These are phyloP conservation scores for Ogataea parapolymorpha DNA, from an alignment of 805 yeast species.

Conservation along the genomic window DNA sequence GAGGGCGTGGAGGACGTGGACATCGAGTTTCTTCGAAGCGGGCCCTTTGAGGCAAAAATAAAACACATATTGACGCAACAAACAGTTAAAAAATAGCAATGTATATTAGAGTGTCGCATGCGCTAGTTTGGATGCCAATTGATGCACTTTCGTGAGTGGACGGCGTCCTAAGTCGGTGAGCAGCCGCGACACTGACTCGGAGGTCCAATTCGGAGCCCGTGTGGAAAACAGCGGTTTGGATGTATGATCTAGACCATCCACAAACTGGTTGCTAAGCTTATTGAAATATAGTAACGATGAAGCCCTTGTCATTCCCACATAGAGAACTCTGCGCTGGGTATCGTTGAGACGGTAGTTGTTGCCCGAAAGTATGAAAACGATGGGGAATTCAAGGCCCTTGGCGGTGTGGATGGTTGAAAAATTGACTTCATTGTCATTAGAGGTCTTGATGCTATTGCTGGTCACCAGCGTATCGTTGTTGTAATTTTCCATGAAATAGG, in stretches of 20 bases:
- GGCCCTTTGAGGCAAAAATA: conserved; percentile 30
- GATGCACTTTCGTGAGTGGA: background rate
- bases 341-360: conserved; percentile 18
- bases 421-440: conserved; percentile 37
- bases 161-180: conserved; percentile 3
- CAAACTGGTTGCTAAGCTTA: conserved; percentile 21
- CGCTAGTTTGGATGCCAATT: background rate
- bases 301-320: conserved; percentile 70
- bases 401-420: conserved; percentile 71
- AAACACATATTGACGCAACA: conserved; percentile 45
- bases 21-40: conserved; percentile 23
- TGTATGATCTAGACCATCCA: conserved; percentile 19
- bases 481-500: conserved; percentile 40
- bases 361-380: conserved; percentile 49
- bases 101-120: conserved; percentile 1
- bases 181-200: background rate
- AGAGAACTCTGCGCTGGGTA: conserved; percentile 43
- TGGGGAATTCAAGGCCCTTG: conserved; percentile 71
- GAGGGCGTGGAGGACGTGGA: conserved; percentile 24
- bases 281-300: conserved; percentile 41
- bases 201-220: conserved; percentile 1
- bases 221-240: background rate
- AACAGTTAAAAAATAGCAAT: conserved; percentile 31
- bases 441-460: conserved; percentile 23
- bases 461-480: conserved; percentile 30